Base-by-base conservation (phyloP, 495 filamentous ascomycete genomes). In the Hypomontagnella submonticulosa region DNA sequence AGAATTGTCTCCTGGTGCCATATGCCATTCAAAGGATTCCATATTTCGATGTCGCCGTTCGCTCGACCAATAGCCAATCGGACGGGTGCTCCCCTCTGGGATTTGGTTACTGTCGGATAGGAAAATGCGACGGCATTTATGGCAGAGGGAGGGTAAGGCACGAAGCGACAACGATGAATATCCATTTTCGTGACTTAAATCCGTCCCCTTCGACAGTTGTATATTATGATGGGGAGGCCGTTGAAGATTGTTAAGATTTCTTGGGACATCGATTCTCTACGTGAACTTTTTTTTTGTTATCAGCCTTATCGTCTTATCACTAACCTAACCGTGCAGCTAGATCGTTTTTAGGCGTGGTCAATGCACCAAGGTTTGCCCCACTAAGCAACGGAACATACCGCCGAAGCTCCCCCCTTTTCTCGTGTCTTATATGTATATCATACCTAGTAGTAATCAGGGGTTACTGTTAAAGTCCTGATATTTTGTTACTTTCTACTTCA, bases 31-130 rank as follows among this genome's bases (percentile, higher is more conserved):
- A 90, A 76, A 5, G 96, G 95, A 75, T 97, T 97, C 96, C 96
- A 99, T 61, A 99, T 93, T 78, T 98, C 95, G 67, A 99, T 95
- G 71, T 97, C 92, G 69, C 95, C 95, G 74, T 97, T 97, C 42
- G 92, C 89, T 63, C 95, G 89, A 49, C 95, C 95, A 67, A 99
- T 84, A 10, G 95, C 96, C 15, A 98, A 85, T 63, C 93, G 86
- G n/a, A 82, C 78, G 50, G 79, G 77, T 20, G 76, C 66, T 12
- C 72, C 81, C 62, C 83, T 89, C 20, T 83, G 82, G 50, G 83
- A 81, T 8, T 85, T 84, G 10, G 86, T 82, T 47, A 87, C 82
- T 10, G 87, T 85, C 9, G 89, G 81, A 70, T 97, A 92, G 0
- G 96, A 96, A 76, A 99, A 98, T 56, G 93, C 92, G 69, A 97